A percentile compares a stretch with the other conserved stretches of the same genome.
Conservation (phyloP, 768 basidiomycete species). For the Trametes meyenii region DNA sequence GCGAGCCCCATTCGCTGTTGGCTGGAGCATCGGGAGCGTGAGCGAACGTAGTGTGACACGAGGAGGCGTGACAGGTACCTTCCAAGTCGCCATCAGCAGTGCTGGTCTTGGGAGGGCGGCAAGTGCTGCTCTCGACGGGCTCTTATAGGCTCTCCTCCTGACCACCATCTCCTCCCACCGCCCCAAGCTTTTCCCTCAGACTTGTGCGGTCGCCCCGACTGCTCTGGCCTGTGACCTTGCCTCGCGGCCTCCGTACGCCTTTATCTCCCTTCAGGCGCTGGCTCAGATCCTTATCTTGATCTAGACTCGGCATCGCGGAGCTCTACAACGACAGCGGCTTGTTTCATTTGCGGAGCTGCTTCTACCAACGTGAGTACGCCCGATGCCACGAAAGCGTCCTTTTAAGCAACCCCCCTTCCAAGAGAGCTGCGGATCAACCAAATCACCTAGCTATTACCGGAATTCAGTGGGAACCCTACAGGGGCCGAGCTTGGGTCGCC, state of each 20-base stretch:
- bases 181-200: background rate
- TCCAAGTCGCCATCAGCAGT: constrained; percentile 11
- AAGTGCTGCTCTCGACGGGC: background rate
- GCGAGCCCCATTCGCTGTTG: constrained; percentile 5
- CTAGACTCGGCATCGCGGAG: background rate
- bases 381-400: background rate
- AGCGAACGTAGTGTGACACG: background rate
- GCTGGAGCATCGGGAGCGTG: background rate
- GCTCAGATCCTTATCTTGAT: background rate
- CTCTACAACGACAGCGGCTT: background rate
- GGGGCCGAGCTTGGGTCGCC: background rate
- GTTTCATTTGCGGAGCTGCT: background rate
- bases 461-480: background rate
- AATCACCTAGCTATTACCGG: constrained; percentile 12
- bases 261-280: background rate
- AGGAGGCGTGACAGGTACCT: constrained; percentile 18
- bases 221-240: background rate
- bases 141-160: constrained; percentile 9
- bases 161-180: background rate
- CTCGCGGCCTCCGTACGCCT: background rate
- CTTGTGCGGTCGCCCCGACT: background rate
- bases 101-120: background rate
- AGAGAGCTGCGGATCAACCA: constrained; percentile 11
- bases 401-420: background rate
- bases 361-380: background rate